Base-by-base conservation (phyloP, 495 filamentous ascomycete genomes). In the Aspergillus nidulans region DNA sequence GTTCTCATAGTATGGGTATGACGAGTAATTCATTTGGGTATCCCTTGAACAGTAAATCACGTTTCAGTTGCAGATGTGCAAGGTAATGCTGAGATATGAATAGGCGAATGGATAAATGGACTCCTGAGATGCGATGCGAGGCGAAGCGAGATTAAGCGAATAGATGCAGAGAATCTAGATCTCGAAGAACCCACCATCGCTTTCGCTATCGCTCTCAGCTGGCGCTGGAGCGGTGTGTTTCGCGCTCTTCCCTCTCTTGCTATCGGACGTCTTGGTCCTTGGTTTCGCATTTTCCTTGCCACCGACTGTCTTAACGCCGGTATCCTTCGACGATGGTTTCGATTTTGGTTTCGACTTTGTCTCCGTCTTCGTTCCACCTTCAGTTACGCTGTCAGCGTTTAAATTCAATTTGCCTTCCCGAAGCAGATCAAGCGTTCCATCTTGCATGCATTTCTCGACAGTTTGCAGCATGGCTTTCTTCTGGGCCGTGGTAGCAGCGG, bases 371-470 rank as follows among this genome's bases (percentile, higher is more conserved):
- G 23, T 59, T 36, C 50, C 55, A 25, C 32, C 49, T 23, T 13
- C 19, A 8, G 18, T 21, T 13, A 15, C 9, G 63, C 60, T 52
- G n/a, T 34, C 30, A 40, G 55, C 52, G 7, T 18, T 24, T n/a
- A 26, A 43, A 16, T 41, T 4, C 56, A 80, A 45, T 30, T 77
- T 81, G 28, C 81, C 79, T 41, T 81, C 74, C 36, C 79, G 67
- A 45, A 87, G 56, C 61, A 74, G 78, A 16, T 84, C 70, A 54
- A 87, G 58, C 55, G 81, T 86, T 2, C 82, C 84, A 20, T 89
- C 77, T 60, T 81, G 69, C 77, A 87, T 87, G 34, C 82, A 81
- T 58, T 82, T 78, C 69, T 89, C 86, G 41, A 95, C 81, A 10
- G 76, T 63, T 16, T 69, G 58, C 90, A 89, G 92, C 71, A 94